Evolutionary conservation across 805 yeast species (phyloP).

Genomic region (Komagataella pseudopastoris): DNA sequence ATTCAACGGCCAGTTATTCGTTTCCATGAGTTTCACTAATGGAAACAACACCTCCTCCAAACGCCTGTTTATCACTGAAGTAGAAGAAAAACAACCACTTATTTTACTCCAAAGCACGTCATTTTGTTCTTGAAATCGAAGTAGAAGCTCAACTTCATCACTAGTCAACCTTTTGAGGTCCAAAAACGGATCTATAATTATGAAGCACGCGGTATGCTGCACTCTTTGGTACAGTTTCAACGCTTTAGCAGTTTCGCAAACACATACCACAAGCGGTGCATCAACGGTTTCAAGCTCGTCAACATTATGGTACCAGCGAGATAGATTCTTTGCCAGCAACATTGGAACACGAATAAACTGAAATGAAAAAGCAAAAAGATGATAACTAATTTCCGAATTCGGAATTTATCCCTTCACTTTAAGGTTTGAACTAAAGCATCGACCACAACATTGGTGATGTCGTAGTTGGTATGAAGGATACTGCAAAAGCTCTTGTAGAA

Average conservation of each 20-base stretch:
- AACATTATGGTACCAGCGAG: neutral
- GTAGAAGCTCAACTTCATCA: neutral
- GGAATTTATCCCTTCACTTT: neutral
- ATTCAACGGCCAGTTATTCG: neutral
- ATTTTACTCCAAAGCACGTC: neutral
- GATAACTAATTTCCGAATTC: neutral
- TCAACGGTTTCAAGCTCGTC: neutral
- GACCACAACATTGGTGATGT: neutral
- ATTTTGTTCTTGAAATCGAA: neutral
- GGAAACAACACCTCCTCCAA: neutral
- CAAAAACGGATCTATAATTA: neutral
- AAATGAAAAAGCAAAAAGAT: neutral
- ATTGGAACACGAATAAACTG: neutral
- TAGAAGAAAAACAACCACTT: neutral
- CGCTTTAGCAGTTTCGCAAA: neutral
- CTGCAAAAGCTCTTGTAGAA: neutral
- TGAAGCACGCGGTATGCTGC: neutral
- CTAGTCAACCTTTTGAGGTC: neutral
- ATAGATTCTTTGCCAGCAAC: neutral
- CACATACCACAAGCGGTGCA: neutral
- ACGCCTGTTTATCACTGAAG: neutral
- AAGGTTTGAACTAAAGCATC: neutral
- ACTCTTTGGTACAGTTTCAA: neutral
- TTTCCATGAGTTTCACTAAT: neutral
- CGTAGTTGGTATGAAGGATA: neutral